phyloP scores from a whole-genome alignment of 164 flowering plant species.

The Magnolia kwangsiensis region DNA sequence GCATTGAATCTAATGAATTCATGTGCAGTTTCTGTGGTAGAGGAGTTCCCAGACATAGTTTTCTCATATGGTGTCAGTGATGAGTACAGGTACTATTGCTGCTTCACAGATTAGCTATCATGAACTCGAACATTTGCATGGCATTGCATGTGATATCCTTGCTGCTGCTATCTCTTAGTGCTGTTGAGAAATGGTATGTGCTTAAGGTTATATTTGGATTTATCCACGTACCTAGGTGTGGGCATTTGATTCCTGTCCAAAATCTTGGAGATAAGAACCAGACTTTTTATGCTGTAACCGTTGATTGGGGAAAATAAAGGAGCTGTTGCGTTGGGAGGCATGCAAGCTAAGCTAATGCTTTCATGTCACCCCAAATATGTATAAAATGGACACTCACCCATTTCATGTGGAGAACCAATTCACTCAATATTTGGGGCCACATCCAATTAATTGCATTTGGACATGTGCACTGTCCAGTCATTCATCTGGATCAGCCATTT shows the following conservation, averaged over 20 bases:
- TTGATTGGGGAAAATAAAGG: no score
- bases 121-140: neutral
- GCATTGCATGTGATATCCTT: neutral
- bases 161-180: neutral
- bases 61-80: slow-evolving; percentile 88
- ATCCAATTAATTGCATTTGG: neutral
- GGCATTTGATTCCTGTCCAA: neutral
- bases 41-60: slow-evolving; percentile 67
- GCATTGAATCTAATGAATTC: slow-evolving; percentile 86
- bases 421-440: neutral
- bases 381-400: neutral
- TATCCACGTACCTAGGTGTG: neutral
- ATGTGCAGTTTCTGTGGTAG: slow-evolving; percentile 68
- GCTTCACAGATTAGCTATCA: neutral
- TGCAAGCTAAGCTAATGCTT: neutral
- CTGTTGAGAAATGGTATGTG: neutral
- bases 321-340: no score
- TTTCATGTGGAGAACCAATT: neutral
- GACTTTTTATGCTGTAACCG: neutral
- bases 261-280: neutral
- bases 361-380: neutral
- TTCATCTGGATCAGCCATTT: neutral
- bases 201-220: neutral
- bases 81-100: slow-evolving; percentile 66
- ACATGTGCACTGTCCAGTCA: neutral